Conservation (phyloP, 2,329 filamentous ascomycete genomes). For the Biscogniauxia mediterranea region DNA sequence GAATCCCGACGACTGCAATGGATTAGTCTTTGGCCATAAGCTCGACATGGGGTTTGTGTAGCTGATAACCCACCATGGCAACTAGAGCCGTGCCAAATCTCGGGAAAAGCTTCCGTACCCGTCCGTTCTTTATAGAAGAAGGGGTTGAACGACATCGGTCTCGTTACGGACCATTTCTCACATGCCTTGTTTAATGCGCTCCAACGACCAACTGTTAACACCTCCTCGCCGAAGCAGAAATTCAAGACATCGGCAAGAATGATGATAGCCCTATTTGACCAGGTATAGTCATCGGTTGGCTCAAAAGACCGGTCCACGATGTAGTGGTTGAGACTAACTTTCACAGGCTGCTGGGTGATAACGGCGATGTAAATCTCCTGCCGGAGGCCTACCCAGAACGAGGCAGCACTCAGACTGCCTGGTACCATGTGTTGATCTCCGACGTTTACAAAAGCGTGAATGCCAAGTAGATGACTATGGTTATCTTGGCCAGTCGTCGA, state of each 20-base stretch:
- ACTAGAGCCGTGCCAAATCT: constrained; percentile 55
- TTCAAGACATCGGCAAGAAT: constrained; percentile 64
- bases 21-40: constrained; percentile 2
- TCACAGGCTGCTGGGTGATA: constrained; percentile 44
- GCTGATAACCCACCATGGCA: constrained; percentile 44
- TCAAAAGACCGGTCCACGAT: constrained; percentile 52
- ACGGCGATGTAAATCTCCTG: constrained; percentile 60
- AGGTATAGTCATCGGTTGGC: constrained; percentile 49
- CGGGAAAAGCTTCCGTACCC: constrained; percentile 49
- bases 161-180: constrained; percentile 43
- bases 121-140: constrained; percentile 45
- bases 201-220: constrained; percentile 38
- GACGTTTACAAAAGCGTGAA: constrained; percentile 46
- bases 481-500: constrained; percentile 42
- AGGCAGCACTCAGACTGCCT: constrained; percentile 47
- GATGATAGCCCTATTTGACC: constrained; percentile 61
- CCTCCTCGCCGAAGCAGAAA: constrained; percentile 54
- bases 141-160: constrained; percentile 53
- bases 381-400: constrained; percentile 57
- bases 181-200: constrained; percentile 44
- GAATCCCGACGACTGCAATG: constrained; percentile 52
- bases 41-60: background rate
- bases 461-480: constrained; percentile 47
- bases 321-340: constrained; percentile 48
- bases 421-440: constrained; percentile 40